Base-by-base conservation (phyloP, 2,329 filamentous ascomycete genomes). In the Fusarium globosum region DNA sequence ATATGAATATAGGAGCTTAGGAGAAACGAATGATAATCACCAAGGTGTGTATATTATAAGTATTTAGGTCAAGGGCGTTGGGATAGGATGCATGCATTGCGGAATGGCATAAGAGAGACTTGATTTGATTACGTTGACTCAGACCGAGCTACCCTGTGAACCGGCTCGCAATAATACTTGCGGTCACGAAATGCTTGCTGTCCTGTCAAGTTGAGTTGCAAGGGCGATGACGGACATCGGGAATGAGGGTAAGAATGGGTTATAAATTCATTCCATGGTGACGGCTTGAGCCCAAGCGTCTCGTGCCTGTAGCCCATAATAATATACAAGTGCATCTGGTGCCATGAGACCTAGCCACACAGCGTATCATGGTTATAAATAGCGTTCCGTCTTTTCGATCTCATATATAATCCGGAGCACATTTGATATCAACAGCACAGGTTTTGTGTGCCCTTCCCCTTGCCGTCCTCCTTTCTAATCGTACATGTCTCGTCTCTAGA, bases 291-390 rank as follows among this genome's bases (percentile, higher is more conserved):
- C 28, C 52, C 36, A 46, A 45, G 41, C 26, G 33, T 61, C 59
- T 68, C 60, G 51, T 63, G 53, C 72, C 68, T 68, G 64, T 71
- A 55, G 49, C 68, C 67, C 68, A 56, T 63, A 57, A 60, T 78
- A 76, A 69, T 75, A 74, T 78, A 78, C 57, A 77, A 69, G 68
- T 71, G 77, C 59, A 77, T 51, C 64, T 66, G 42, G 72, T 75
- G 71, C 49, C 69, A 66, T 67, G 75, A 65, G 45, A 64, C 62
- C 66, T 49, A 59, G 61, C 67, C 55, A 49, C 51, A 62, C 51
- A 59, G 60, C 49, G 64, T 67, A 68, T 68, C 56, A 61, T 64
- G 60, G 61, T 41, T 65, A 45, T 71, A 58, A 41, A 60, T 48
- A 63, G 38, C 59, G 59, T 41, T 49, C n/a, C 33, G 56, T 61